Conservation (phyloP, 352 stramenopile species). For the Pythium aphanidermatum region DNA sequence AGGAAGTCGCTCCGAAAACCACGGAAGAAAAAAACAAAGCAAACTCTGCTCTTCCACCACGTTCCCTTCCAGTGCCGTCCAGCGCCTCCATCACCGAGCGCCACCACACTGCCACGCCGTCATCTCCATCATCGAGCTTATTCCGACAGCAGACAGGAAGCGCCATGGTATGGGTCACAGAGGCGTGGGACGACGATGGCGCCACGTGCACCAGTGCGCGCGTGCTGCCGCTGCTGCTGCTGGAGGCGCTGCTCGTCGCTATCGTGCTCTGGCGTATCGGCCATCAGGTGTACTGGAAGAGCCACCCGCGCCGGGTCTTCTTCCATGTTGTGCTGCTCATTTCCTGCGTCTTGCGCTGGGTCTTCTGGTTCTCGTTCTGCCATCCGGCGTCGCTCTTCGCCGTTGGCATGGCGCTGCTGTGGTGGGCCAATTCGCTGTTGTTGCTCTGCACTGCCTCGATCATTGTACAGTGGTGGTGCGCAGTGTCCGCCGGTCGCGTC, state of each 20-base stretch:
- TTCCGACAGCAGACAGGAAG: not conserved
- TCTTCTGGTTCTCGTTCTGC: conserved; percentile 19
- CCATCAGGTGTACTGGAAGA: conserved; percentile 60
- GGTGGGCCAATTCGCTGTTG: conserved; percentile 58
- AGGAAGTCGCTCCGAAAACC: not conserved
- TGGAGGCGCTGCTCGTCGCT: conserved; percentile 33
- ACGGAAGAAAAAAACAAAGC: conserved; percentile 6
- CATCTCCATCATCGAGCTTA: not conserved
- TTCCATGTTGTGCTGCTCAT: conserved; percentile 42
- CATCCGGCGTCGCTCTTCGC: conserved; percentile 21
- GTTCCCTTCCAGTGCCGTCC: no score
- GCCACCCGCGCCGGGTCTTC: conserved; percentile 45
- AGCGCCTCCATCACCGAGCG: not conserved
- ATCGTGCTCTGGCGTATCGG: conserved; percentile 48
- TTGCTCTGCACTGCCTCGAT: conserved; percentile 59
- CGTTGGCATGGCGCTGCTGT: conserved; percentile 32
- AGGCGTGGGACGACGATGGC: conserved; percentile 10
- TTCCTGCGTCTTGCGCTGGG: conserved; percentile 7
- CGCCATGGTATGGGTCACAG: conserved; percentile 15
- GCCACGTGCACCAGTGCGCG: conserved; percentile 36
- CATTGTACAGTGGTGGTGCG: conserved; percentile 64
- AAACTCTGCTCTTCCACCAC: not conserved
- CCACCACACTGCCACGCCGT: not conserved
- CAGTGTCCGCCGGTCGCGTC: conserved; percentile 45
- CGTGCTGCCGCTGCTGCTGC: conserved; percentile 38